A percentile compares a stretch with the other conserved stretches of the same genome.
phyloP scores from a whole-genome alignment of 2,329 filamentous ascomycete genomes.

The Colletotrichum truncatum region DNA sequence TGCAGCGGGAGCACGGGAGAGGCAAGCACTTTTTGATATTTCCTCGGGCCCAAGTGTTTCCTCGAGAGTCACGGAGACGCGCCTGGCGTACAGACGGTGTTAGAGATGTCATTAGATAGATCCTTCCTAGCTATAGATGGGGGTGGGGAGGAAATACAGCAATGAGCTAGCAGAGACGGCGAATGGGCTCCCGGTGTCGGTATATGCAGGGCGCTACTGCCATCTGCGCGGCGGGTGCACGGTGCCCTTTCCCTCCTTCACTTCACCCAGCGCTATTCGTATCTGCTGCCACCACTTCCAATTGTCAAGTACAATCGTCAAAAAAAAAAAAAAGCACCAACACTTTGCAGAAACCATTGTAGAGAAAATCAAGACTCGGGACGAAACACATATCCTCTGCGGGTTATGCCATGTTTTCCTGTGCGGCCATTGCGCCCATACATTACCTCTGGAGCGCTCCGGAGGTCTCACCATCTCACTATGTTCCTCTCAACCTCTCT shows the following conservation, averaged over 20 bases:
- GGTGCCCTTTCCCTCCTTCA: too few species aligned
- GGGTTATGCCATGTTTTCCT: slow-evolving; percentile 4
- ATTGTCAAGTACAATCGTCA: too few species aligned
- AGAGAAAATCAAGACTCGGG: not conserved
- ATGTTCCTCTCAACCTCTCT: not conserved
- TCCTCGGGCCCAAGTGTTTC: not conserved
- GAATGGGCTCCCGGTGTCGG: not conserved
- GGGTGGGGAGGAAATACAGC: too few species aligned
- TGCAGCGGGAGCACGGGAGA: not conserved
- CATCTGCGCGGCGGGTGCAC: too few species aligned
- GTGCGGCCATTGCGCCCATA: slow-evolving; percentile 1
- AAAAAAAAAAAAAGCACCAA: not conserved
- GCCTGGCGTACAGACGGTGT: not conserved
- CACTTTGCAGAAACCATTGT: not conserved
- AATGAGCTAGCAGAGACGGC: too few species aligned
- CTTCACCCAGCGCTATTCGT: too few species aligned
- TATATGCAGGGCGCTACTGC: not conserved
- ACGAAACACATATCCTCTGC: not conserved
- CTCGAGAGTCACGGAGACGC: too few species aligned
- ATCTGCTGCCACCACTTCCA: too few species aligned
- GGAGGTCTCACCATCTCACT: not conserved
- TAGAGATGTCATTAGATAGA: not conserved
- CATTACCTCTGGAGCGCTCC: not conserved
- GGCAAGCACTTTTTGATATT: not conserved
- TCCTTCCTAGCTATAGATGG: too few species aligned